Evolutionary conservation across 805 yeast genomes (phyloP), one percentile per base, ranked within the genome.

Genomic region (Tanozyma kutaoensis): DNA sequence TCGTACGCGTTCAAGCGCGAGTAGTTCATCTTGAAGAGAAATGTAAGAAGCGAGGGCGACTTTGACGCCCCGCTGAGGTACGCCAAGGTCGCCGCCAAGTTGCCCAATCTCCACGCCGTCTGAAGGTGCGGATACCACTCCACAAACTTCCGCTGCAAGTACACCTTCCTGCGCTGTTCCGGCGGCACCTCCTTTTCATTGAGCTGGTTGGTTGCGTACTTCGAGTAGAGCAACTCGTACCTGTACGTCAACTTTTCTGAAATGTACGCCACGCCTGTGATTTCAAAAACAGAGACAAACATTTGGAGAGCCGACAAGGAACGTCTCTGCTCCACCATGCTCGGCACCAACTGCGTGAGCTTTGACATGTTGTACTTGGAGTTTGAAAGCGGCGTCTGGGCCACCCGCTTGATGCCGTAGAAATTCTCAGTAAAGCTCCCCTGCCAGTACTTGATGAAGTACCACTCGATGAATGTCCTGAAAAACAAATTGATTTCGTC

Each of bases 341-440:
- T 49, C 14, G 57, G 68, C 22, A 43, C 58, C 31, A 45, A 42
- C 39, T 43, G 66, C 11, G 50, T 50, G 30, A 59, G 35, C 30
- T 49, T 58, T 15, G 48, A 34, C 23, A 44, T 37, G 28, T 52
- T 48, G 27, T 48, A 55, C 25, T 48, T 44, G 5, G 30, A 16
- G 24, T 42, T 35, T 1, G 59, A 42, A 12, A 57, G 39, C 3
- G 55, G 55, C 0, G 61, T 55, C 27, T 43, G 48, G 30, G 52
- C 53, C 16, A 67, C 66, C 25, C 93, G 59, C 43, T 84, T 84
- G 36, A 88, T 52, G 2, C 96, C 97, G 45, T 88, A 88, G 45
- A 88, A 88, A 44, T 80, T 79, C 48, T 88, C 96, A 1, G 93
- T 82, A 42, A 88, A 82, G 2, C 91, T 71, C 0, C 93, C 71